Conservation (phyloP, 2,329 filamentous ascomycete species). For the Aspergillus aculeatus region DNA sequence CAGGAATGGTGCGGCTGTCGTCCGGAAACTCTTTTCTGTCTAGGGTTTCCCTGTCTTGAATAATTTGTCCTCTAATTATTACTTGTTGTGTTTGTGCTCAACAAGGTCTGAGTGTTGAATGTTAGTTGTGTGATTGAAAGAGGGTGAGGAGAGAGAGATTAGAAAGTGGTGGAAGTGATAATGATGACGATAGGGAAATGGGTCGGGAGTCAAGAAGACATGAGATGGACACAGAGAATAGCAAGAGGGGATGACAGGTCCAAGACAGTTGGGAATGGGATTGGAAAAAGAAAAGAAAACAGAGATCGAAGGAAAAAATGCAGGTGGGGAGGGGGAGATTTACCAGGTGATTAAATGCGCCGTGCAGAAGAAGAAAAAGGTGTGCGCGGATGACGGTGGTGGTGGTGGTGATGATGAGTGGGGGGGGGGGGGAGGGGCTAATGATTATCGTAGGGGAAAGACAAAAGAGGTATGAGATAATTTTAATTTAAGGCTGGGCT, state of each 20-base stretch:
- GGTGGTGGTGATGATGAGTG: background rate
- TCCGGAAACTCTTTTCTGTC: background rate
- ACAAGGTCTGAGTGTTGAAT: background rate
- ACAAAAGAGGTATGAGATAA: background rate
- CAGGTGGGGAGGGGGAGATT: background rate
- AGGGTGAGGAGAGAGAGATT: background rate
- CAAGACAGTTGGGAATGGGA: no score
- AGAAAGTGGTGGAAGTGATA: background rate
- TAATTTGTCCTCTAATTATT: background rate
- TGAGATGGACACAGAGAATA: background rate
- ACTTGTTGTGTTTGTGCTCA: background rate
- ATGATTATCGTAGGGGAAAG: background rate
- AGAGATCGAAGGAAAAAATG: slow-evolving; percentile 1
- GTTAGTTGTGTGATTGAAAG: background rate
- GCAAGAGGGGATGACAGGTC: background rate
- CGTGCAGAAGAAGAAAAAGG: background rate
- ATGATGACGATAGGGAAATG: slow-evolving; percentile 3
- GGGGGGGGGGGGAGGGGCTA: background rate
- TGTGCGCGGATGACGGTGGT: background rate
- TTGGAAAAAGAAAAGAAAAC: background rate
- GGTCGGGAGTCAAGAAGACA: background rate
- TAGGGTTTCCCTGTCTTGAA: background rate
- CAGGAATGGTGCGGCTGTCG: background rate
- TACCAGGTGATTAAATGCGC: background rate
- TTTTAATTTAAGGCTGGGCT: background rate